phyloP scores from a whole-genome alignment of 345 rosid genomes.

The Populus nigra region DNA sequence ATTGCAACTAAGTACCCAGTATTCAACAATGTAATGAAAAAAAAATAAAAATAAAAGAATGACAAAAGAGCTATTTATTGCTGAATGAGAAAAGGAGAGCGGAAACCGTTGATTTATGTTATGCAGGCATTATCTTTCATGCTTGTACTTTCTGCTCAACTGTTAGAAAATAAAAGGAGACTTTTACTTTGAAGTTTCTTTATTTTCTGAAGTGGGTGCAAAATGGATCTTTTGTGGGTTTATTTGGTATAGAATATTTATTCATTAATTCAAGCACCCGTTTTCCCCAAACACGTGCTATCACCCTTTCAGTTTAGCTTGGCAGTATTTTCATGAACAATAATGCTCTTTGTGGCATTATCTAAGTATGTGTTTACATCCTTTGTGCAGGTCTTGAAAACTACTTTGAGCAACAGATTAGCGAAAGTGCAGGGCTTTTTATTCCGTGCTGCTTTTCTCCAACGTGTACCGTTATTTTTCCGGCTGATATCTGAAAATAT shows the following conservation, averaged over 20 bases:
- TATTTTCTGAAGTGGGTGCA: neutral
- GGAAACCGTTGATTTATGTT: neutral
- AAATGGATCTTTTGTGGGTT: neutral
- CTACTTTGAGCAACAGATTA: constrained; percentile 86
- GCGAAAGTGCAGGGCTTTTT: constrained; percentile 99
- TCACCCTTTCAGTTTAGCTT: neutral
- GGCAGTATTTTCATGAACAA: neutral
- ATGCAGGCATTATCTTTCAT: neutral
- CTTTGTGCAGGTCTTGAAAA: constrained; percentile 69
- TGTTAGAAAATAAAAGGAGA: neutral
- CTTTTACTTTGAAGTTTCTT: neutral
- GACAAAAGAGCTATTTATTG: neutral
- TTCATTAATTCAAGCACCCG: neutral
- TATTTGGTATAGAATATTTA: neutral
- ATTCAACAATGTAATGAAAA: neutral
- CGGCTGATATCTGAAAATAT: constrained; percentile 87
- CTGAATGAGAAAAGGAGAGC: neutral
- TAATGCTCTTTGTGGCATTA: neutral
- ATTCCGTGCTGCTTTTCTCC: constrained; percentile 93
- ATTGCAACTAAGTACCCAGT: neutral
- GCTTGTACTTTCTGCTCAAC: neutral
- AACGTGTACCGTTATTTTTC: constrained; percentile 79
- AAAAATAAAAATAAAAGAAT: neutral
- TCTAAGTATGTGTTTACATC: neutral
- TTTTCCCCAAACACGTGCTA: neutral